These are phyloP conservation scores for Haplosporangium sp. DNA, from an alignment of 371 early-diverging fungal genomes.

Conservation along the genomic window DNA sequence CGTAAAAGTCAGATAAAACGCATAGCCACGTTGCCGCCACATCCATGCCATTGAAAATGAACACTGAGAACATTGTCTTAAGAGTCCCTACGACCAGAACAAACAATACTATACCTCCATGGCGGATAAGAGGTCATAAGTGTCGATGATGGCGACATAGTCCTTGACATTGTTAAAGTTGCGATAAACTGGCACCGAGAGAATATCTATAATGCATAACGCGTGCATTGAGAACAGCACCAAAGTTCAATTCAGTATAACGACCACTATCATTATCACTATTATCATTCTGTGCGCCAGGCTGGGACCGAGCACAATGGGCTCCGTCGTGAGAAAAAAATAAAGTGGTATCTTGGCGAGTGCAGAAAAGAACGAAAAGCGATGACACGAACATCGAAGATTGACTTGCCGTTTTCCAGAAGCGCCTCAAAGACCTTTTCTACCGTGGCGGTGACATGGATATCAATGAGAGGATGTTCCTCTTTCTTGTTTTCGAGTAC, in stretches of 20 bases:
- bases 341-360: neutral
- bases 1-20: neutral
- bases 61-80: neutral
- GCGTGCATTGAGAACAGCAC: neutral
- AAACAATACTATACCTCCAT: slow-evolving; percentile 26
- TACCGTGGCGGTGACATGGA: slow-evolving; percentile 64
- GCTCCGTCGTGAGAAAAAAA: slow-evolving; percentile 48
- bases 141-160: slow-evolving; percentile 69
- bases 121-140: slow-evolving; percentile 62
- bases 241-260: too few relatives aligned
- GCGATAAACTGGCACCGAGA: slow-evolving; percentile 70
- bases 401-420: slow-evolving; percentile 55
- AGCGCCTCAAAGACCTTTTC: slow-evolving; percentile 71
- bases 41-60: neutral
- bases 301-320: slow-evolving; percentile 1
- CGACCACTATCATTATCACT: too few relatives aligned
- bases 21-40: too few relatives aligned
- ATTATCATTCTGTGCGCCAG: too few relatives aligned
- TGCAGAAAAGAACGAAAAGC: neutral
- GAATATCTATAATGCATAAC: slow-evolving; percentile 52
- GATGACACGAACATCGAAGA: neutral
- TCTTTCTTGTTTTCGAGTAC: slow-evolving; percentile 59
- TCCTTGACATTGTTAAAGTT: slow-evolving; percentile 55
- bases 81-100: neutral
- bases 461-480: slow-evolving; percentile 59